Conservation (phyloP, 257 asterid genomes). For the Solanum acaule region DNA sequence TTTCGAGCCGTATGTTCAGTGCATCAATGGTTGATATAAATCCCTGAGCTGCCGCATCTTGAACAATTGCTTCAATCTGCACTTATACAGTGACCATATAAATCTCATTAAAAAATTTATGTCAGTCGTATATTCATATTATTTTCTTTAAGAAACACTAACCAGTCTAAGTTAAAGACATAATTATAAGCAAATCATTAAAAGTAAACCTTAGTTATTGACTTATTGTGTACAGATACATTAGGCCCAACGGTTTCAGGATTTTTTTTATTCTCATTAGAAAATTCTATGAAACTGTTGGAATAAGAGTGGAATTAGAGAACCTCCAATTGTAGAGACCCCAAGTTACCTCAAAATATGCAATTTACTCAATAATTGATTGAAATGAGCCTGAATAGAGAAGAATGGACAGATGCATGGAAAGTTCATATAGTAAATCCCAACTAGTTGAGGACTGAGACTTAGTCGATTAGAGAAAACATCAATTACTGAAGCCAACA, state of each 20-base stretch:
- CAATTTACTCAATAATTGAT: not conserved
- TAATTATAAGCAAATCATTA: not conserved
- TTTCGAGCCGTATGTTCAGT: conserved; percentile 45
- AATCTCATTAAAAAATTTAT: not conserved
- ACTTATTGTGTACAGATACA: not conserved
- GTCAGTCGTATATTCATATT: not conserved
- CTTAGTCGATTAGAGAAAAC: not conserved
- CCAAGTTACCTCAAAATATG: not conserved
- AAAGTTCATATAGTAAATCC: not conserved
- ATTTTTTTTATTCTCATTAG: not conserved
- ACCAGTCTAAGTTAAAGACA: not conserved
- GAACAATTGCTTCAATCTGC: conserved; percentile 79
- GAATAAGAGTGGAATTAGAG: not conserved
- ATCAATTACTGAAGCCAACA: not conserved
- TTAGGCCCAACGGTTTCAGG: not conserved
- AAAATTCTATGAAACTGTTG: not conserved
- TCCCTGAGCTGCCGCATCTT: conserved; percentile 69
- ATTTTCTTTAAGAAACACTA: not conserved
- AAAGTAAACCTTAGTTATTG: not conserved
- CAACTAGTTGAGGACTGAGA: not conserved
- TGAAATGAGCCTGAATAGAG: not conserved
- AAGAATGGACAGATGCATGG: not conserved
- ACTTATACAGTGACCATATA: not conserved
- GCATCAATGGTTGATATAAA: conserved; percentile 59
- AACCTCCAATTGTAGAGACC: not conserved